Evolutionary conservation across 345 rosid genomes (phyloP), one percentile per base, ranked within the genome.

Genomic region (Bruguiera sexangula): DNA sequence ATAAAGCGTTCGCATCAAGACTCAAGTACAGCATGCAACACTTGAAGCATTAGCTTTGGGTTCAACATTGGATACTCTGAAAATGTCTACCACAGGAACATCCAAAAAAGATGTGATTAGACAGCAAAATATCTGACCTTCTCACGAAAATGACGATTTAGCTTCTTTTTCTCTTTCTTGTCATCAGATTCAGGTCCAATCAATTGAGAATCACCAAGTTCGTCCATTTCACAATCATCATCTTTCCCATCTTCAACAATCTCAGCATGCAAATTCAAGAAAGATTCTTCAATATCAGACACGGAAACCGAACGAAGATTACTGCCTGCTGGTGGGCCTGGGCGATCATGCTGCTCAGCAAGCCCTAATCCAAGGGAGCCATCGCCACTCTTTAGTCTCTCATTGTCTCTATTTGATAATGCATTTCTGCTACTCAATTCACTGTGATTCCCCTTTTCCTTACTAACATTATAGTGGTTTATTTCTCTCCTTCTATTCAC

Each of bases 291-390:
- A 48, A 82, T 69, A 51, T 79, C 87, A n/a, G 79, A 72, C 11
- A 76, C 80, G 0, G 89, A 78, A 69, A 80, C 87, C 27, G 92
- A 87, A 60, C 69, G 87, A 16, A 83, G 82, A 66, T 73, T 82
- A 39, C 80, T 83, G 65, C 95, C 86, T 10, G 81, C 66, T 53
- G 85, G 82, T 19, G 82, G 88, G 10, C 92, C 89, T 48, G 92
- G 94, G 18, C 63, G 87, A 78, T 88, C 85, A 78, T 85, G 81
- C 83, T 89, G 96, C 71, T 73, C 72, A 55, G 78, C 65, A 46
- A 87, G 79, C 63, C 84, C 79, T 19, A 62, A 65, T 34, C 37
- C 90, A 59, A 30, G 51, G 10, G 60, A 66, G n/a, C 75, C 63
- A 65, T 69, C 62, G 29, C 69, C 64, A 60, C 58, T 74, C 75